Evolutionary conservation across 176 grass and related monocot genomes (phyloP).

Genomic region (Aegilops bicornis): DNA sequence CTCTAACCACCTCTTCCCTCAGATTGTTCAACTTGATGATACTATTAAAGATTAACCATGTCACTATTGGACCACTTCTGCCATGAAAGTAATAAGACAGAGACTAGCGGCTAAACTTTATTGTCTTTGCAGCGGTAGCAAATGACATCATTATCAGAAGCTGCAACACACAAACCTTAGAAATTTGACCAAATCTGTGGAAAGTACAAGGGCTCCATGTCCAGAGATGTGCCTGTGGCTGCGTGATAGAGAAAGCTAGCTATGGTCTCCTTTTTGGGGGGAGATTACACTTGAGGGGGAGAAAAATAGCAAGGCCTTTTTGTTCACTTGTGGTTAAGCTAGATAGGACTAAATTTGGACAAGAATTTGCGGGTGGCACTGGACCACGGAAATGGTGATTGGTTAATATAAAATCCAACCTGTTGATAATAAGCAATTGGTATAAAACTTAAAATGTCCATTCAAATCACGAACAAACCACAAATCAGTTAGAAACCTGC

Average conservation of each 20-base stretch:
- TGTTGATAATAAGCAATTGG: constrained; percentile 10
- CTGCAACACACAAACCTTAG: neutral
- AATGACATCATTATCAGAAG: constrained; percentile 11
- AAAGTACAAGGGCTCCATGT: constrained; percentile 22
- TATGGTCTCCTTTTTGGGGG: neutral
- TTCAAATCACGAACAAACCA: neutral
- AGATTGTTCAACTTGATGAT: constrained; percentile 16
- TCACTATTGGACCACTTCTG: constrained; percentile 12
- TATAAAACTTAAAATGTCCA: neutral
- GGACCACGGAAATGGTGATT: constrained; percentile 20
- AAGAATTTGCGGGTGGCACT: neutral
- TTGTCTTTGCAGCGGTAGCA: constrained; percentile 23
- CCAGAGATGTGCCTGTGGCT: constrained; percentile 24
- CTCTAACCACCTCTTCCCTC: constrained; percentile 10
- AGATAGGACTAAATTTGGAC: constrained; percentile 38
- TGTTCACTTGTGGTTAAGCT: constrained; percentile 25
- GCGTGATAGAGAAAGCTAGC: constrained; percentile 26
- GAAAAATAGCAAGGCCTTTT: neutral
- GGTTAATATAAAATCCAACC: constrained; percentile 19
- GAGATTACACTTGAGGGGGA: neutral
- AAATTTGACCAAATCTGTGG: constrained; percentile 17
- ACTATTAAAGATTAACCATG: constrained; percentile 8
- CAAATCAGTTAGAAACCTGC: neutral
- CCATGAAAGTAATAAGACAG: constrained; percentile 10
- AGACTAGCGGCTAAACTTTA: constrained; percentile 37